These are phyloP conservation scores for Malassezia yamatoensis DNA, from an alignment of 1,284 basidiomycete species.

Conservation along the genomic window DNA sequence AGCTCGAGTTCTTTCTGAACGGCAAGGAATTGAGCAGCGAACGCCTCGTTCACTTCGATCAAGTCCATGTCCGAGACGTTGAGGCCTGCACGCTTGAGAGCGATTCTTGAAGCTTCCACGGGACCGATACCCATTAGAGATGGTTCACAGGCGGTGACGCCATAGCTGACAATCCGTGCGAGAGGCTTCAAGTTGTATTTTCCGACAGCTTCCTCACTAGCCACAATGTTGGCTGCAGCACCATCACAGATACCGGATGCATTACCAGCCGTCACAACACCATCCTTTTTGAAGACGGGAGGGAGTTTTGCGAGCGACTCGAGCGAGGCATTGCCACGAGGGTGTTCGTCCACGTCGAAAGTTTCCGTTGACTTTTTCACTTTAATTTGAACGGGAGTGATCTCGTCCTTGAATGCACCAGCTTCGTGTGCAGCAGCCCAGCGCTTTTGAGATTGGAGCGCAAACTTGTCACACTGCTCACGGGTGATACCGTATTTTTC, in stretches of 20 bases:
- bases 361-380: slow-evolving; percentile 39
- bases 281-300: slow-evolving; percentile 75
- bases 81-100: slow-evolving; percentile 48
- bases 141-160: slow-evolving; percentile 54
- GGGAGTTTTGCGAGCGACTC: slow-evolving; percentile 79
- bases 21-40: slow-evolving; percentile 84
- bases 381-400: slow-evolving; percentile 47
- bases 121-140: slow-evolving; percentile 56
- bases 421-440: slow-evolving; percentile 50
- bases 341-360: slow-evolving; percentile 52
- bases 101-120: slow-evolving; percentile 50
- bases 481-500: slow-evolving; percentile 72
- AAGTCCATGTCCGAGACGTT: slow-evolving; percentile 53
- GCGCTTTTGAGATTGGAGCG: slow-evolving; percentile 47
- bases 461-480: slow-evolving; percentile 64
- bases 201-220: slow-evolving; percentile 78
- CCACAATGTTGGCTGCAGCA: slow-evolving; percentile 87
- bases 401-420: slow-evolving; percentile 50
- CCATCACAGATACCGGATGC: slow-evolving; percentile 92
- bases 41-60: slow-evolving; percentile 62
- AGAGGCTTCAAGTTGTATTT: slow-evolving; percentile 75
- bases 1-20: slow-evolving; percentile 79
- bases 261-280: slow-evolving; percentile 88
- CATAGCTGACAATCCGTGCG: slow-evolving; percentile 68
- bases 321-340: slow-evolving; percentile 68